These are phyloP conservation scores for Ganoderma lucidum DNA, from an alignment of 1,284 basidiomycete species.

Conservation along the genomic window DNA sequence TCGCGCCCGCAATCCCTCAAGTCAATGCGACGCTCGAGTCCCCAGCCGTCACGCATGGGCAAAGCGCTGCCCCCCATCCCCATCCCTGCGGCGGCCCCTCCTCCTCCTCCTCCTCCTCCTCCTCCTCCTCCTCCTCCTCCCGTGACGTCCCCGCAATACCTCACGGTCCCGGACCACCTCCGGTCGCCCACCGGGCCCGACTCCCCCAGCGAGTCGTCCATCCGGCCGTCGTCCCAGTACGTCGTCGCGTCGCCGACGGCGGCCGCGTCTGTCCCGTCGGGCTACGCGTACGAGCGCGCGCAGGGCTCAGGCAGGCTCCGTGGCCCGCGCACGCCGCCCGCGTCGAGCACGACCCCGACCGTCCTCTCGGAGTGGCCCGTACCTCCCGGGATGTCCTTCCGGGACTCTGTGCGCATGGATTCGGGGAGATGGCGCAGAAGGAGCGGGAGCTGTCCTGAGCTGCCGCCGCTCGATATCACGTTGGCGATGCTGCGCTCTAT, in stretches of 20 bases:
- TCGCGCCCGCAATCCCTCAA: conserved; percentile 28
- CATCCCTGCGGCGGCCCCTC: neutral
- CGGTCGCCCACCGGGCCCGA: conserved; percentile 6
- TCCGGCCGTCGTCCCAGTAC: conserved; percentile 16
- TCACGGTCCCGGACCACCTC: conserved; percentile 21
- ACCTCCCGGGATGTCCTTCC: neutral
- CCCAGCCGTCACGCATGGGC: conserved; percentile 12
- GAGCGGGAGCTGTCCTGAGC: conserved; percentile 31
- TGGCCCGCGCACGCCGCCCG: conserved; percentile 27
- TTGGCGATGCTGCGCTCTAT: conserved; percentile 8
- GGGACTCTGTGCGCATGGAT: neutral
- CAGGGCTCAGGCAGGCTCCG: conserved; percentile 27
- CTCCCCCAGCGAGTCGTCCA: conserved; percentile 4
- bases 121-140: conserved; percentile 18
- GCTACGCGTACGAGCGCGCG: conserved; percentile 16
- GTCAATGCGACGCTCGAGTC: conserved; percentile 13
- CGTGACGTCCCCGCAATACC: conserved; percentile 17
- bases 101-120: conserved; percentile 18
- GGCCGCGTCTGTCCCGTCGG: conserved; percentile 13
- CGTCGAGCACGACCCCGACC: conserved; percentile 24
- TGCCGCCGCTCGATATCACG: conserved; percentile 28
- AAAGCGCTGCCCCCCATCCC: conserved; percentile 16
- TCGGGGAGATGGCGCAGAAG: conserved; percentile 19
- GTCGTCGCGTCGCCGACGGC: conserved; percentile 14
- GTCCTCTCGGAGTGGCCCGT: conserved; percentile 24